Conservation (phyloP, 345 rosid genomes). For the Balakata baccata region DNA sequence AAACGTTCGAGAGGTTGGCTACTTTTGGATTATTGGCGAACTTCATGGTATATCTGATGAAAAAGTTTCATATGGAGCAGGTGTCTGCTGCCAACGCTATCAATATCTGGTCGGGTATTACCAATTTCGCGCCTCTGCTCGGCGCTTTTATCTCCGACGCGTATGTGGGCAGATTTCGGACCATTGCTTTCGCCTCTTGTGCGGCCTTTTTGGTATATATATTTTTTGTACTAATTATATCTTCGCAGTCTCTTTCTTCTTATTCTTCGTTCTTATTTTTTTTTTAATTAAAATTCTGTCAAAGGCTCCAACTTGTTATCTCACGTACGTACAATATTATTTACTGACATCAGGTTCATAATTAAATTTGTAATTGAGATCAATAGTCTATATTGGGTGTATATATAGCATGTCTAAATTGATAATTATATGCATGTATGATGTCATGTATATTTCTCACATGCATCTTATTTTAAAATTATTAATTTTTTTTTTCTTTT, state of each 20-base stretch:
- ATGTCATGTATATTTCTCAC: too few relatives aligned
- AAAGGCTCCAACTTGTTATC: too few relatives aligned
- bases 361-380: too few relatives aligned
- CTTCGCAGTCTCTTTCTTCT: background rate
- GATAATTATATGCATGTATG: too few relatives aligned
- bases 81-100: conserved; percentile 32
- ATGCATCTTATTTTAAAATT: too few relatives aligned
- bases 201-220: conserved; percentile 49
- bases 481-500: too few relatives aligned
- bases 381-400: too few relatives aligned
- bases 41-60: conserved; percentile 35
- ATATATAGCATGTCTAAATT: too few relatives aligned
- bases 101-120: conserved; percentile 35
- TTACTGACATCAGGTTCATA: too few relatives aligned
- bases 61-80: conserved; percentile 38
- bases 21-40: conserved; percentile 37
- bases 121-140: conserved; percentile 35
- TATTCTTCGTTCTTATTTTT: too few relatives aligned
- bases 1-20: conserved; percentile 49
- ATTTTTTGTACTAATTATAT: background rate
- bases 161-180: conserved; percentile 22
- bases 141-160: conserved; percentile 38
- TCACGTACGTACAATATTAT: too few relatives aligned
- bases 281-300: too few relatives aligned
- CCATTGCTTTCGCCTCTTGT: conserved; percentile 25